These are phyloP conservation scores for Drosera capensis DNA, from an alignment of 148 eudicot genomes.

Conservation along the genomic window DNA sequence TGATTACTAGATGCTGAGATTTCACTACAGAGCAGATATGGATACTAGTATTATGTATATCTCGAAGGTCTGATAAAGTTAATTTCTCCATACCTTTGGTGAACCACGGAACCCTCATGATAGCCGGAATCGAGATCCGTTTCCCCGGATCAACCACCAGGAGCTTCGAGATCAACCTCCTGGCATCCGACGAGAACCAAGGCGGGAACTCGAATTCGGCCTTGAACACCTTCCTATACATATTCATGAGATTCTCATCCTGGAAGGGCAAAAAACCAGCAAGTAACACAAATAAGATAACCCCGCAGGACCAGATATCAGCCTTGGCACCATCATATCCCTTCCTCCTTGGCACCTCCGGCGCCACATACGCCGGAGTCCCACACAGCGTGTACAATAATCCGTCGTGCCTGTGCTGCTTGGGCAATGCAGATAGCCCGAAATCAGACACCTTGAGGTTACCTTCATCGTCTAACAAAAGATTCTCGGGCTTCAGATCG, in stretches of 20 bases:
- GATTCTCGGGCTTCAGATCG: constrained; percentile 45
- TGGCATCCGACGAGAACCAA: constrained; percentile 18
- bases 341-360: constrained; percentile 28
- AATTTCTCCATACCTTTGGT: neutral
- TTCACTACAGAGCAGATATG: neutral
- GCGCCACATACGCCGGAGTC: constrained; percentile 54
- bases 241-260: constrained; percentile 23
- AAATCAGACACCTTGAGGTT: constrained; percentile 42
- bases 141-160: constrained; percentile 16
- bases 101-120: neutral
- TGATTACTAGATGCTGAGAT: neutral
- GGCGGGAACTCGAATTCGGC: constrained; percentile 22
- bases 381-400: constrained; percentile 45
- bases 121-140: constrained; percentile 7
- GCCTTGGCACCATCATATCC: constrained; percentile 30
- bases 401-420: constrained; percentile 14
- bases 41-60: neutral
- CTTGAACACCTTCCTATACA: constrained; percentile 27
- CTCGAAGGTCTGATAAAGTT: neutral
- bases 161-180: constrained; percentile 17
- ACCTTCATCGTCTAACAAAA: constrained; percentile 24
- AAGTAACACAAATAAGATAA: constrained; percentile 25
- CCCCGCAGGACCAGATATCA: constrained; percentile 58
- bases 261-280: constrained; percentile 39
- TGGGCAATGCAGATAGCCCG: constrained; percentile 40